These are phyloP conservation scores for Amaranthus cruentus DNA, from an alignment of 148 eudicot genomes.

Conservation along the genomic window DNA sequence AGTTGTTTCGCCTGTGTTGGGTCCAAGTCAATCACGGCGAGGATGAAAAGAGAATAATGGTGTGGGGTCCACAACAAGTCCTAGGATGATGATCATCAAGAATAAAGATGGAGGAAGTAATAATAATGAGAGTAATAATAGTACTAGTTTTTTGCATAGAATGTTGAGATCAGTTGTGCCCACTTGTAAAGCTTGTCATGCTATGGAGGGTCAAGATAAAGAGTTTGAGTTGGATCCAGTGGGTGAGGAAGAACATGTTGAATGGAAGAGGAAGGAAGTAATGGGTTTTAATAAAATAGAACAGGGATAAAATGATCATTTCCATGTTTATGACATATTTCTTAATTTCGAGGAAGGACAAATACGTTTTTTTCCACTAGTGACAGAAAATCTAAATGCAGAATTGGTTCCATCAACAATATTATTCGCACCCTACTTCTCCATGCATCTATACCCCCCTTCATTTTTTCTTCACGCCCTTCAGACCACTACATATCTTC, in stretches of 20 bases:
- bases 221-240: conserved; percentile 26
- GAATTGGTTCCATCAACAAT: too few species aligned
- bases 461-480: too few species aligned
- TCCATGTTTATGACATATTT: too few species aligned
- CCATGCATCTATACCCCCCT: too few species aligned
- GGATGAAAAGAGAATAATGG: conserved; percentile 21
- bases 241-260: background rate
- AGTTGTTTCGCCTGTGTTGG: conserved; percentile 40
- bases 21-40: conserved; percentile 34
- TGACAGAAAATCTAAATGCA: too few species aligned
- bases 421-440: too few species aligned
- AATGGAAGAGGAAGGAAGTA: too few species aligned
- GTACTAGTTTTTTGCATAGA: conserved; percentile 37
- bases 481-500: too few species aligned
- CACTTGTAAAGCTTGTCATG: conserved; percentile 68
- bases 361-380: too few species aligned
- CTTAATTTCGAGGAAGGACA: too few species aligned
- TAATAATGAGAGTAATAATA: background rate
- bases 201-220: conserved; percentile 38
- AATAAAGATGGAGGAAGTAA: background rate
- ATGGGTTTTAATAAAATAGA: too few species aligned
- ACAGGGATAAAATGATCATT: too few species aligned
- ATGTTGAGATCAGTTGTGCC: conserved; percentile 47
- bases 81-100: conserved; percentile 19
- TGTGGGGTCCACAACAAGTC: conserved; percentile 21